Conservation (phyloP, 2,329 filamentous ascomycete genomes). For the Thelonectria discophora region DNA sequence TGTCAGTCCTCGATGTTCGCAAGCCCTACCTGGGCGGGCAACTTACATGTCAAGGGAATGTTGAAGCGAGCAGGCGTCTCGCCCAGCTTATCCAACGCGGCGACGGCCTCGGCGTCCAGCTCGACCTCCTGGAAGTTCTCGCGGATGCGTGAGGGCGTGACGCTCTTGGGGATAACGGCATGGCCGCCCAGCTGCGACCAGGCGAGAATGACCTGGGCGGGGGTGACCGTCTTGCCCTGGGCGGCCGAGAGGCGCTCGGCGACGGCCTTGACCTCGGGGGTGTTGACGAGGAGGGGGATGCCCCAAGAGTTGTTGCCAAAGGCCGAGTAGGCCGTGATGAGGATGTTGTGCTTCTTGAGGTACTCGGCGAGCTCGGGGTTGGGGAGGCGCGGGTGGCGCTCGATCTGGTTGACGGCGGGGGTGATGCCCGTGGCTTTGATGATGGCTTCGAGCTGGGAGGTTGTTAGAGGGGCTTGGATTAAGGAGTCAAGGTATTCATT, state of each 20-base stretch:
- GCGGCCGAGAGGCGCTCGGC: slow-evolving; percentile 55
- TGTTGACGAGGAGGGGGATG: slow-evolving; percentile 65
- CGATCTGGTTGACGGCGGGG: slow-evolving; percentile 73
- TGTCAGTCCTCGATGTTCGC: slow-evolving; percentile 19
- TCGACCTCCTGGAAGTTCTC: slow-evolving; percentile 76
- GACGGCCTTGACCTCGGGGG: slow-evolving; percentile 63
- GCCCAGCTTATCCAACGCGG: slow-evolving; percentile 69
- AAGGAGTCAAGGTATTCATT: not conserved
- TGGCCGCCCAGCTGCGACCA: slow-evolving; percentile 69
- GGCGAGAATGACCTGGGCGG: slow-evolving; percentile 61
- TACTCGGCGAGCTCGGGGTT: slow-evolving; percentile 66
- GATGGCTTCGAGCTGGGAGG: slow-evolving; percentile 61
- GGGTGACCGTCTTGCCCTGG: slow-evolving; percentile 51
- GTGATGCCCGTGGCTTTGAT: slow-evolving; percentile 65
- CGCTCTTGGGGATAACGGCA: slow-evolving; percentile 79
- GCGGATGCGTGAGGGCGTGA: slow-evolving; percentile 72
- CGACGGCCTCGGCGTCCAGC: slow-evolving; percentile 65
- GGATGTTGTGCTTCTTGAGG: slow-evolving; percentile 69
- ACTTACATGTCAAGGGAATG: slow-evolving; percentile 54
- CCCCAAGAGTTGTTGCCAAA: slow-evolving; percentile 58
- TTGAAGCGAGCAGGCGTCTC: slow-evolving; percentile 58
- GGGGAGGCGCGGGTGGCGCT: slow-evolving; percentile 72
- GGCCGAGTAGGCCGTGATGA: slow-evolving; percentile 72
- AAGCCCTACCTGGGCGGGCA: not conserved
- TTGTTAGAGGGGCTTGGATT: not conserved